These are phyloP conservation scores for Mollisiaceae sp. DNA, from an alignment of 2,329 filamentous ascomycete genomes.

Conservation along the genomic window DNA sequence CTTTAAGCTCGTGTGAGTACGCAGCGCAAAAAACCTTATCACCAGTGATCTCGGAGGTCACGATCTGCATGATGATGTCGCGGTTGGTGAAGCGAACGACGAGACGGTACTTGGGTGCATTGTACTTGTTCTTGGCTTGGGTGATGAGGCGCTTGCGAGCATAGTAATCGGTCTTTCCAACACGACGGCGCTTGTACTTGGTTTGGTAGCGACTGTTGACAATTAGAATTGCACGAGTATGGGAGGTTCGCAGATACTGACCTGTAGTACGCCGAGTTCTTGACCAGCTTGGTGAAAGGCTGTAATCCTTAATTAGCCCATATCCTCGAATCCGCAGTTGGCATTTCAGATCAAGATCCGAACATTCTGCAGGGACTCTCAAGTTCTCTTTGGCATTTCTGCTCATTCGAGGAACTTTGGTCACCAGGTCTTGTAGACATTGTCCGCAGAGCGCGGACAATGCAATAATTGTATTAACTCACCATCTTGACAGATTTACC, in stretches of 20 bases:
- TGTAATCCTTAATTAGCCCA: slow-evolving; percentile 50
- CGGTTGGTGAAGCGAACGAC: slow-evolving; percentile 99
- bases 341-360: slow-evolving; percentile 90
- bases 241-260: slow-evolving; percentile 54
- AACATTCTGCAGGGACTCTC: slow-evolving; percentile 92
- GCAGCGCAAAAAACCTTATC: slow-evolving; percentile 95
- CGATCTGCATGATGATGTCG: slow-evolving; percentile 98
- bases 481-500: slow-evolving; percentile 66
- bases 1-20: slow-evolving; percentile 96
- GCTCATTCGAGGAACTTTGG: slow-evolving; percentile 35
- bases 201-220: slow-evolving; percentile 89
- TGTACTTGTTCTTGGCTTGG: slow-evolving; percentile 99
- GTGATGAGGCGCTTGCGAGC: slow-evolving; percentile 99
- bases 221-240: slow-evolving; percentile 39
- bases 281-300: slow-evolving; percentile 92
- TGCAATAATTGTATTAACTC: slow-evolving; percentile 53
- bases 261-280: slow-evolving; percentile 99
- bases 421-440: slow-evolving; percentile 14
- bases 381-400: slow-evolving; percentile 36
- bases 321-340: slow-evolving; percentile 97
- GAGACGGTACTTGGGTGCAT: slow-evolving; percentile 99
- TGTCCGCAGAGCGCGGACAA: slow-evolving; percentile 20
- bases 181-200: slow-evolving; percentile 97
- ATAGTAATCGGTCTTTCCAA: slow-evolving; percentile 99
- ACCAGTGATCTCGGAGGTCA: slow-evolving; percentile 93